Conservation (phyloP, 345 rosid genomes). For the Arabidopsis thaliana region DNA sequence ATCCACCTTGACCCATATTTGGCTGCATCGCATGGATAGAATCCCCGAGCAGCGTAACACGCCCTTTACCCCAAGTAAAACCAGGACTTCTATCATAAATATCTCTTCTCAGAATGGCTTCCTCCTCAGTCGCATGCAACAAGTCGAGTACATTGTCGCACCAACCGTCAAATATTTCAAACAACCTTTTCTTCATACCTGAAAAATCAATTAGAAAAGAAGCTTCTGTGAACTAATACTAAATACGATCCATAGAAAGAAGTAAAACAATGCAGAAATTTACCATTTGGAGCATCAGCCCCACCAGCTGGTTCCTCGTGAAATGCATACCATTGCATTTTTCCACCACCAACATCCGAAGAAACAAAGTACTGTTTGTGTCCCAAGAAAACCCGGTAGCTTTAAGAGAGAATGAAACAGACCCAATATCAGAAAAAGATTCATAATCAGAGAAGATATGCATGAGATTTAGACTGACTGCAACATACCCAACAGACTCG, state of each 20-base stretch:
- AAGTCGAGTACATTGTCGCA: conserved; percentile 88
- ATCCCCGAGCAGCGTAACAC: conserved; percentile 92
- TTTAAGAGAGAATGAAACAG: conserved; percentile 41
- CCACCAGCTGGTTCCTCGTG: conserved; percentile 87
- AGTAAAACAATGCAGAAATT: conserved; percentile 18
- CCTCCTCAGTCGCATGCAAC: conserved; percentile 76
- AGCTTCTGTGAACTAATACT: conserved; percentile 4
- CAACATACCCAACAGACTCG: conserved; percentile 79
- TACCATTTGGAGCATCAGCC: conserved; percentile 66
- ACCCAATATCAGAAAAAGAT: conserved; percentile 25
- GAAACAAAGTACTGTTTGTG: conserved; percentile 97
- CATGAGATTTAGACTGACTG: conserved; percentile 9
- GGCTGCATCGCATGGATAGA: conserved; percentile 98
- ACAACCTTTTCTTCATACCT: conserved; percentile 84
- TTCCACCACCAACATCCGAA: conserved; percentile 95
- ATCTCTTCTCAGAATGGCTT: conserved; percentile 82
- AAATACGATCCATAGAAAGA: conserved; percentile 30
- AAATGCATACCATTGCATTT: conserved; percentile 99
- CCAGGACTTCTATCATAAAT: conserved; percentile 78
- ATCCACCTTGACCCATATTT: conserved; percentile 95
- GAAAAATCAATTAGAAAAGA: conserved; percentile 28
- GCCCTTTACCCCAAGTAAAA: conserved; percentile 88
- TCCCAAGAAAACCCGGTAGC: conserved; percentile 93
- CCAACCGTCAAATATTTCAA: conserved; percentile 89
- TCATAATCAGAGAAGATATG: conserved; percentile 23